Percentiles rank a stretch among this genome's conserved stretches.
Conservation (phyloP, 345 rosid genomes). For the Aurinia saxatilis region DNA sequence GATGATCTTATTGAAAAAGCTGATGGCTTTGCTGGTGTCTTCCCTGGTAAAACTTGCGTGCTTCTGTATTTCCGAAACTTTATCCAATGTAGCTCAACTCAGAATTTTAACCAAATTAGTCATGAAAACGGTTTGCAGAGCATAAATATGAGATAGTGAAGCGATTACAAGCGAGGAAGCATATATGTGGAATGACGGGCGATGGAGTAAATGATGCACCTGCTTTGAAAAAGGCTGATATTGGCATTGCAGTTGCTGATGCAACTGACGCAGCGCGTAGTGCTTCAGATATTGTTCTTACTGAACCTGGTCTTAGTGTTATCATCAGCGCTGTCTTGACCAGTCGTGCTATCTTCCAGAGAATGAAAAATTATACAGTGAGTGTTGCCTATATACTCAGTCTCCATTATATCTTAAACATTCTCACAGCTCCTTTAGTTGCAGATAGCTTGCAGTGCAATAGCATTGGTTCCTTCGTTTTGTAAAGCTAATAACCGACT, state of each 20-base stretch:
- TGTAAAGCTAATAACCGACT: background rate
- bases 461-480: background rate
- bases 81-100: background rate
- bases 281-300: constrained; percentile 94
- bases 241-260: constrained; percentile 99
- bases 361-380: constrained; percentile 97
- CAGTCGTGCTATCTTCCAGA: constrained; percentile 94
- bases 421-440: background rate
- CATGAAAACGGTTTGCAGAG: constrained; percentile 41
- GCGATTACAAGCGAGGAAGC: constrained; percentile 92
- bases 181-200: constrained; percentile 98
- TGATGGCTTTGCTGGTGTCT: constrained; percentile 99
- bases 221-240: constrained; percentile 97
- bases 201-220: constrained; percentile 99
- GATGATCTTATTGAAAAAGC: constrained; percentile 98
- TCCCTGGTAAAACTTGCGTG: constrained; percentile 58
- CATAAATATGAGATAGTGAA: constrained; percentile 98
- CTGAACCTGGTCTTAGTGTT: constrained; percentile 98
- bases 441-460: background rate
- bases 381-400: constrained; percentile 10
- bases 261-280: constrained; percentile 99
- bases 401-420: background rate
- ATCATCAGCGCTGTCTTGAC: constrained; percentile 97
- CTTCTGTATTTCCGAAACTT: background rate
- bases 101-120: background rate